Conservation (phyloP, 306 rosid genomes). For the Lupinus albus region DNA sequence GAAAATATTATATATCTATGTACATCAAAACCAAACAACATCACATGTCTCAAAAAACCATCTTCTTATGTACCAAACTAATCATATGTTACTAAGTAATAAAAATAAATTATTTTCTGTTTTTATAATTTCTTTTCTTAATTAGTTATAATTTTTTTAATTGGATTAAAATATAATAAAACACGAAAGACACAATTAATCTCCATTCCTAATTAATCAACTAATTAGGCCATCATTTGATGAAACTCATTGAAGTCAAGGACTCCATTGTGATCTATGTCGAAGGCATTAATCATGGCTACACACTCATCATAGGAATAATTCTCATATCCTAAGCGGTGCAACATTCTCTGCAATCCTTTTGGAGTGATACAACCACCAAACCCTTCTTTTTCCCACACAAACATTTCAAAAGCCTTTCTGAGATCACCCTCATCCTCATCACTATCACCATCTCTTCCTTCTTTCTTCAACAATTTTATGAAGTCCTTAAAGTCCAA, state of each 20-base stretch:
- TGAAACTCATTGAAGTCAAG: slow-evolving; percentile 75
- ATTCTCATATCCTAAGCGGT: slow-evolving; percentile 66
- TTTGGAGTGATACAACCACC: slow-evolving; percentile 57
- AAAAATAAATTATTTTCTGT: too few species aligned
- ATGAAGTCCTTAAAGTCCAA: slow-evolving; percentile 57
- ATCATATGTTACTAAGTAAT: too few species aligned
- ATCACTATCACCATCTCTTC: not conserved
- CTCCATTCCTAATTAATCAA: too few species aligned
- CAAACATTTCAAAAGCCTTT: slow-evolving; percentile 76
- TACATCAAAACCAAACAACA: too few species aligned
- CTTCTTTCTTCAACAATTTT: slow-evolving; percentile 56
- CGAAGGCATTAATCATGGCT: slow-evolving; percentile 67
- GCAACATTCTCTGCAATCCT: slow-evolving; percentile 70
- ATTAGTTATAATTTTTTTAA: too few species aligned
- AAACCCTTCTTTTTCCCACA: slow-evolving; percentile 57
- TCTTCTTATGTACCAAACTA: too few species aligned
- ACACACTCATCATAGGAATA: slow-evolving; percentile 64
- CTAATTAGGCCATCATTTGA: slow-evolving; percentile 65
- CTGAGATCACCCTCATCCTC: slow-evolving; percentile 50
- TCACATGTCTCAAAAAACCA: too few species aligned
- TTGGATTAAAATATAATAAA: too few species aligned
- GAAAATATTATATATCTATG: too few species aligned
- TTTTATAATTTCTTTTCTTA: too few species aligned
- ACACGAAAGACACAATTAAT: too few species aligned
- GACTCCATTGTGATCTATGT: slow-evolving; percentile 67